Percentiles rank a stretch among this genome's conserved stretches.
Evolutionary conservation across 2,329 filamentous ascomycete genomes (phyloP).

Genomic region (Fulvia fulva): DNA sequence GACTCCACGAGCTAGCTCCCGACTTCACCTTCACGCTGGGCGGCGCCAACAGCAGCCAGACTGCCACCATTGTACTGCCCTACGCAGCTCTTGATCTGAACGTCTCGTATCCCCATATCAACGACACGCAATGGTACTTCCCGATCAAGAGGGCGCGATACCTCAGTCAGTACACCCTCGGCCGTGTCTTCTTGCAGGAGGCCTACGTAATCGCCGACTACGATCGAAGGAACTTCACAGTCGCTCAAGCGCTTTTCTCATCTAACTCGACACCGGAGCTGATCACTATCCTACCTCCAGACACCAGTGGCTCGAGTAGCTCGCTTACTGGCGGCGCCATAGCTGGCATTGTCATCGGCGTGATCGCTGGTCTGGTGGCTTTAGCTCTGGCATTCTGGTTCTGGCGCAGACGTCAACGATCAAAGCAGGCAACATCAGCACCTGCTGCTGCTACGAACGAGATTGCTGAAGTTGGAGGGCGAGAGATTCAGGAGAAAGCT

Average conservation of each 20-base stretch:
- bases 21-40: constrained; percentile 35
- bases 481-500: not conserved
- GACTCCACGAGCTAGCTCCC: constrained; percentile 33
- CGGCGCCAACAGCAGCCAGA: constrained; percentile 1
- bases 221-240: constrained; percentile 7
- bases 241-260: constrained; percentile 5
- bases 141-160: constrained; percentile 23
- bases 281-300: constrained; percentile 1
- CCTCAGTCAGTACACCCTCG: constrained; percentile 25
- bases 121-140: constrained; percentile 17
- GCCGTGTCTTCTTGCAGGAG: constrained; percentile 28
- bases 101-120: constrained; percentile 11
- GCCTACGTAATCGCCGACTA: constrained; percentile 20
- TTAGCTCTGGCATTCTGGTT: not conserved
- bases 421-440: not conserved
- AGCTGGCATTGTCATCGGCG: constrained; percentile 11
- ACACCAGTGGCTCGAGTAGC: not conserved
- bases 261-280: constrained; percentile 2
- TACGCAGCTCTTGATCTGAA: constrained; percentile 30
- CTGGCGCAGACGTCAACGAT: not conserved
- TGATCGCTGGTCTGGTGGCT: not conserved
- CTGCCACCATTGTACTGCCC: constrained; percentile 23
- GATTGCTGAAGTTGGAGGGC: not conserved
- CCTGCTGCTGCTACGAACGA: not conserved
- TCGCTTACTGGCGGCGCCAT: constrained; percentile 11